phyloP scores from a whole-genome alignment of 192 early-diverging fungal species.

The Backusella tuberculispora region DNA sequence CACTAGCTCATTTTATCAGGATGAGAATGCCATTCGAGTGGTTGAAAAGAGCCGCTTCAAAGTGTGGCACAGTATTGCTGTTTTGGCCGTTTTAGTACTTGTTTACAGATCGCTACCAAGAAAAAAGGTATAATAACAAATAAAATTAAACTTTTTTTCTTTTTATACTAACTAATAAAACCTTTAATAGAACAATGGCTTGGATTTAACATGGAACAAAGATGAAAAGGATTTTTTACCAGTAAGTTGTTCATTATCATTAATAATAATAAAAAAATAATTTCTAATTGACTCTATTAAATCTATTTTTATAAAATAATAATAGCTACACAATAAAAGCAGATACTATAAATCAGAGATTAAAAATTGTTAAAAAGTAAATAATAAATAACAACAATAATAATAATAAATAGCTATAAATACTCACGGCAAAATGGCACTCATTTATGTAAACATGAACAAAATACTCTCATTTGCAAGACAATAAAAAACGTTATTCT shows the following conservation, averaged over 20 bases:
- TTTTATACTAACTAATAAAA: neutral
- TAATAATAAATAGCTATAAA: neutral
- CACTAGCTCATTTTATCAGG: constrained; percentile 11
- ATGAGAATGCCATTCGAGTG: neutral
- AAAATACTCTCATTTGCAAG: too few relatives aligned
- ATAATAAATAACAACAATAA: too few relatives aligned
- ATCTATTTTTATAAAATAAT: neutral
- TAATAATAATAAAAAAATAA: neutral
- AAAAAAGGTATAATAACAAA: neutral
- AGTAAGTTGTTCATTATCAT: neutral
- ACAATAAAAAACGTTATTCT: too few relatives aligned
- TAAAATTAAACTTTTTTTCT: neutral
- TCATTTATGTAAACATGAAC: neutral
- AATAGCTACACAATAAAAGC: neutral
- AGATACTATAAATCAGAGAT: constrained; percentile 14
- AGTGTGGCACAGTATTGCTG: constrained; percentile 1
- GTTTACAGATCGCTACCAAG: constrained; percentile 8
- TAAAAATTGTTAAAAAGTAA: constrained; percentile 1
- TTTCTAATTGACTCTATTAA: neutral
- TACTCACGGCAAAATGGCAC: neutral
- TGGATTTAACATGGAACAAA: neutral
- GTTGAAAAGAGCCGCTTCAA: constrained; percentile 11
- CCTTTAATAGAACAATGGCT: neutral
- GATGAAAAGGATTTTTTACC: constrained; percentile 17
- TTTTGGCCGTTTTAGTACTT: neutral